phyloP scores from a whole-genome alignment of 1,139 yeast species.

The Sugiyamaella xylanicola region DNA sequence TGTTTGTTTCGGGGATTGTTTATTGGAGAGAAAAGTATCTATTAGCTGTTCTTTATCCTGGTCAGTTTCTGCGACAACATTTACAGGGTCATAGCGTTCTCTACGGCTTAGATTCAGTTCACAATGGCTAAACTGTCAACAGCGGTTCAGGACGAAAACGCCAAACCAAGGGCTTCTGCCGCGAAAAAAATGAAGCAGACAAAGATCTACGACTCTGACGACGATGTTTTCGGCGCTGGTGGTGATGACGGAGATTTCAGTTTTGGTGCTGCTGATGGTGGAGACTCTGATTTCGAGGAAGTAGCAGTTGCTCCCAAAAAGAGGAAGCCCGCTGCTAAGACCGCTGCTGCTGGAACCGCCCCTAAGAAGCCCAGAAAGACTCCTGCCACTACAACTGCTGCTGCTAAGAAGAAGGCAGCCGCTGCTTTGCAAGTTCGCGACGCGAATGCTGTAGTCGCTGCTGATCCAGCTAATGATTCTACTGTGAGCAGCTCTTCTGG shows the following conservation, averaged over 20 bases:
- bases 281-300: constrained; percentile 32
- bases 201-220: constrained; percentile 21
- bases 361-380: constrained; percentile 16
- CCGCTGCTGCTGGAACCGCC: constrained; percentile 17
- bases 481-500: constrained; percentile 14
- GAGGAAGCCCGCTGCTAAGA: constrained; percentile 20
- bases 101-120: too few relatives aligned
- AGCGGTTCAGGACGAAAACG: constrained; percentile 28
- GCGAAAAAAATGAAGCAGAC: constrained; percentile 14
- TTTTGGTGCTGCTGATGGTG: constrained; percentile 22
- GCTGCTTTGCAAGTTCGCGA: constrained; percentile 23
- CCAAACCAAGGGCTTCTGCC: constrained; percentile 17
- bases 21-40: not conserved
- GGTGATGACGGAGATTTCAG: constrained; percentile 18
- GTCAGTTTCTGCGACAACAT: not conserved
- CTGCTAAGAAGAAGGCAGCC: constrained; percentile 25
- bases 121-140: constrained; percentile 12
- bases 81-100: not conserved
- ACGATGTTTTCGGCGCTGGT: constrained; percentile 17
- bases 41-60: not conserved
- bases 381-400: constrained; percentile 16
- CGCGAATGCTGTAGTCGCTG: constrained; percentile 18
- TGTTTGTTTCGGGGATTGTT: not conserved
- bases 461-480: constrained; percentile 5
- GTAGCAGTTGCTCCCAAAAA: constrained; percentile 23